These are phyloP conservation scores for Punctularia strigosozonata DNA, from an alignment of 768 basidiomycete genomes.

Conservation along the genomic window DNA sequence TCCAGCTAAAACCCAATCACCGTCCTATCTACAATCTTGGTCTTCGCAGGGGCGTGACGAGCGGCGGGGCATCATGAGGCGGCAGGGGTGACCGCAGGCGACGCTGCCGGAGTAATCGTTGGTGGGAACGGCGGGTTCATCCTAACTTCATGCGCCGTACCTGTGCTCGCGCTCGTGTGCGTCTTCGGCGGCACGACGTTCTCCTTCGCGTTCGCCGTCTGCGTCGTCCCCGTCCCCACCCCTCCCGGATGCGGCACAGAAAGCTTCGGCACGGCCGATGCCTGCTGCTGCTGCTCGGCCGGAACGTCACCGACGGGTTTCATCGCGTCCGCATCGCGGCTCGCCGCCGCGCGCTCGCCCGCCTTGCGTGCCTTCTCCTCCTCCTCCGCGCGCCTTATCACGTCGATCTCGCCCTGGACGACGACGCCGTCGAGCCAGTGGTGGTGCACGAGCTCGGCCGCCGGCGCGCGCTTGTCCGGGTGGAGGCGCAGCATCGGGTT, in stretches of 20 bases:
- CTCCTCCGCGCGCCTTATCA: constrained; percentile 54
- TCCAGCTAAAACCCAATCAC: no score
- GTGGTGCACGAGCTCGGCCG: constrained; percentile 77
- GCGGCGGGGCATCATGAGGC: no score
- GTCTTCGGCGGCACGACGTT: constrained; percentile 8
- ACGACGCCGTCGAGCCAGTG: constrained; percentile 77
- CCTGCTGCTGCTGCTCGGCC: constrained; percentile 7
- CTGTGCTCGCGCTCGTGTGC: no score
- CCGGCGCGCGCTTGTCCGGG: constrained; percentile 82
- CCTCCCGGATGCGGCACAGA: constrained; percentile 8
- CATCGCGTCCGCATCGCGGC: constrained; percentile 43
- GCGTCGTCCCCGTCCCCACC: no score
- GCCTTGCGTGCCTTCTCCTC: constrained; percentile 31
- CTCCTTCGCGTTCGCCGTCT: constrained; percentile 13
- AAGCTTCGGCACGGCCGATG: constrained; percentile 7
- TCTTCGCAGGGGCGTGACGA: no score
- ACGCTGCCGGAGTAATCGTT: no score
- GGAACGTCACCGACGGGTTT: constrained; percentile 62
- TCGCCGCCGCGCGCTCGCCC: constrained; percentile 7
- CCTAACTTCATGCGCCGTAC: no score
- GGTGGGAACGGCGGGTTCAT: no score
- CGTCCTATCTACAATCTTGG: no score
- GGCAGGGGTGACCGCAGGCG: no score
- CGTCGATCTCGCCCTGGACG: constrained; percentile 85
- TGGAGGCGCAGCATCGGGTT: constrained; percentile 84